These are phyloP conservation scores for Aspergillus aculeatinus DNA, from an alignment of 2,329 filamentous ascomycete species.

Conservation along the genomic window DNA sequence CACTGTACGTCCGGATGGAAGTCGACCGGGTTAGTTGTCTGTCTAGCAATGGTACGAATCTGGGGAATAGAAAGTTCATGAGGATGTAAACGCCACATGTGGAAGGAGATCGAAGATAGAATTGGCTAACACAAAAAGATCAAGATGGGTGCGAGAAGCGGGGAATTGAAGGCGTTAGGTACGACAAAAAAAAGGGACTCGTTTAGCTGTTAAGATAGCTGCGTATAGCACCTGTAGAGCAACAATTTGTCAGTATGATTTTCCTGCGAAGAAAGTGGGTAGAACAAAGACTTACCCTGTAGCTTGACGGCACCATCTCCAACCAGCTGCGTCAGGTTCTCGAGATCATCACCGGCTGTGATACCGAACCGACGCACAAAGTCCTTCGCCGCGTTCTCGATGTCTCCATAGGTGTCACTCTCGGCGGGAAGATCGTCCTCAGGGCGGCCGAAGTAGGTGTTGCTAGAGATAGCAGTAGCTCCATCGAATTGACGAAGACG, in stretches of 20 bases:
- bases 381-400: constrained; percentile 92
- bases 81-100: constrained; percentile 14
- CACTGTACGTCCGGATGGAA: not conserved
- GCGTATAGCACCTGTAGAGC: constrained; percentile 45
- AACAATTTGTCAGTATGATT: constrained; percentile 12
- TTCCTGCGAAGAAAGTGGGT: not conserved
- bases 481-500: constrained; percentile 91
- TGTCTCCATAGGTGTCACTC: constrained; percentile 79
- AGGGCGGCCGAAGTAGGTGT: constrained; percentile 93
- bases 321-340: constrained; percentile 78
- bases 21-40: not conserved
- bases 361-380: constrained; percentile 94
- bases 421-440: constrained; percentile 69
- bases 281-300: constrained; percentile 58
- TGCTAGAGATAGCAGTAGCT: constrained; percentile 87
- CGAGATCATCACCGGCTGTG: constrained; percentile 91
- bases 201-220: constrained; percentile 50
- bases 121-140: constrained; percentile 10
- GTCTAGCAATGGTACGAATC: constrained; percentile 6
- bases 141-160: not conserved
- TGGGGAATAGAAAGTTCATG: constrained; percentile 5
- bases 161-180: constrained; percentile 1
- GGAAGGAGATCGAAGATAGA: constrained; percentile 8
- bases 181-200: not conserved
- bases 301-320: constrained; percentile 83